Base-by-base conservation (phyloP, 2,329 filamentous ascomycete species). In the Immersiporthe knoxdaviesiana region DNA sequence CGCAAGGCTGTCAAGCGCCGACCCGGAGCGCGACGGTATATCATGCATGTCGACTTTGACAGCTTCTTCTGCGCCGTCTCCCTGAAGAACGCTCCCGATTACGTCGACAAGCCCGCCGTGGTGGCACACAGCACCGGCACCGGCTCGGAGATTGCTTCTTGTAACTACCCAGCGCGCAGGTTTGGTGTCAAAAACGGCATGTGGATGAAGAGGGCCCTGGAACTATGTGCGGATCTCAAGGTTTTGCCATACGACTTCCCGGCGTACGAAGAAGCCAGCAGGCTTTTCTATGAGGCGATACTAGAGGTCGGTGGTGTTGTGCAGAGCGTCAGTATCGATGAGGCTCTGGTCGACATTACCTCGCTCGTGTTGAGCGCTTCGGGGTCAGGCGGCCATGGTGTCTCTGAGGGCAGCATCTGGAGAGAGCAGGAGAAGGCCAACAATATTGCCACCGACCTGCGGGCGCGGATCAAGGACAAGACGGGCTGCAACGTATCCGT, bases 51-150 rank as follows among this genome's bases (percentile, higher is more conserved):
- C 39, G 96, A 99, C 77, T 99, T 99, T 78, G 97, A 99, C 80
- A 96, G 94, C 79, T 99, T 99, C 81, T 99, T 99, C 79, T 97
- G 94, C 70, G 93, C 97, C 0, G 93, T 99, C 0, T 97, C 96
- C 0, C 77, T 89, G 18, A 93, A 94, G 74, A 91, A 89, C 66
- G 85, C 90, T 32, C 94, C 95, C 0, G 89, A 97, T 27, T 90
- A 88, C 70, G 82, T 84, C 52, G 90, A 92, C 64, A 95, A 94
- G 76, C 96, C 97, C 0, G 89, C 91, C 2, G 96, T 92, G 0
- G 92, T 99, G 44, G 95, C 96, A 4, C 96, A 99, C 76, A 92
- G 95, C 5, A 87, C 86, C 59, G 95, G 95, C 0, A 88, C 88
- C 32, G 93, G 93, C 0, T 97, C 95, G 0, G 96, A 99, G 77